phyloP scores from a whole-genome alignment of 2,329 filamentous ascomycete species.

The Colletotrichum cereale region DNA sequence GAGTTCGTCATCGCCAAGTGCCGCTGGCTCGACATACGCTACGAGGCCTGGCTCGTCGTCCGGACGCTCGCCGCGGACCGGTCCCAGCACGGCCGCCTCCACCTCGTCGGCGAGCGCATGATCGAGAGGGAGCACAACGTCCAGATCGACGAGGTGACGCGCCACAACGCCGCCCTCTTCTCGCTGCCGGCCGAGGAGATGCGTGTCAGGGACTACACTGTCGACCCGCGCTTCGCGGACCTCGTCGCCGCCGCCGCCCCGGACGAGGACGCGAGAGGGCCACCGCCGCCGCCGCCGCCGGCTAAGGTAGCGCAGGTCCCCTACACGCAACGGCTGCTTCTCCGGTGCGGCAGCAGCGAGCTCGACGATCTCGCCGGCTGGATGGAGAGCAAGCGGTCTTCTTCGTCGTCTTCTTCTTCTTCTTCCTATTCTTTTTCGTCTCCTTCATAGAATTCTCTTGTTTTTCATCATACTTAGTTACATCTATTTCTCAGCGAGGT shows the following conservation, averaged over 20 bases:
- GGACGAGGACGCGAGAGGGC: background rate
- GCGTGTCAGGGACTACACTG: conserved; percentile 30
- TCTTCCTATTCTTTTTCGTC: background rate
- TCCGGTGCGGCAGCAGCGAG: conserved; percentile 33
- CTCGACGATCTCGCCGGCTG: conserved; percentile 29
- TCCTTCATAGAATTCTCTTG: too few relatives aligned
- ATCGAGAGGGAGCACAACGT: conserved; percentile 34
- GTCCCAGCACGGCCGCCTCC: background rate
- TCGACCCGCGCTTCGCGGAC: conserved; percentile 21
- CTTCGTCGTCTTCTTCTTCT: background rate
- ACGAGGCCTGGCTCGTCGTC: conserved; percentile 31
- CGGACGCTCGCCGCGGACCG: conserved; percentile 17
- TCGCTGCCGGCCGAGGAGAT: conserved; percentile 38
- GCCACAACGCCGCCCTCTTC: conserved; percentile 20
- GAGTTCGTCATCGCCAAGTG: conserved; percentile 37
- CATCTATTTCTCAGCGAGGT: background rate
- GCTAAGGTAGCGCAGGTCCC: conserved; percentile 3
- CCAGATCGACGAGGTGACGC: conserved; percentile 23
- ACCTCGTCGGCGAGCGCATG: conserved; percentile 19
- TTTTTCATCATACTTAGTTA: background rate
- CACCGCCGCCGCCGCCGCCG: background rate
- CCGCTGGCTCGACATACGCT: conserved; percentile 36
- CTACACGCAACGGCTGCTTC: conserved; percentile 28
- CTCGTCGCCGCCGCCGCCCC: background rate
- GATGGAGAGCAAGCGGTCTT: conserved; percentile 1